phyloP scores from a whole-genome alignment of 2,329 filamentous ascomycete species.

The Colletotrichum siamense region DNA sequence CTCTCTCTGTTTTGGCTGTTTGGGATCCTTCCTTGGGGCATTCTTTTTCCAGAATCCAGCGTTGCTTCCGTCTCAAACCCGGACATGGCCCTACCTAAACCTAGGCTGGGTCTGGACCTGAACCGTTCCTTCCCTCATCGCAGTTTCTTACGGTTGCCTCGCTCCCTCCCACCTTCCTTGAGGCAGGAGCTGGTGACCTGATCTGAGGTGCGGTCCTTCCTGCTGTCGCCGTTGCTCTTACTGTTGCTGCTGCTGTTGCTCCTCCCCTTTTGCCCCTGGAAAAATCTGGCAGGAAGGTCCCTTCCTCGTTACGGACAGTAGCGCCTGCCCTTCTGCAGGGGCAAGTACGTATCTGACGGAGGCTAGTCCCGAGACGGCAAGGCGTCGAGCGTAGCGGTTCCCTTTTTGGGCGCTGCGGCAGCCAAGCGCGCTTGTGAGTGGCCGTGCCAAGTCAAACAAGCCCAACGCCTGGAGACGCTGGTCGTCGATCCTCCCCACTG shows the following conservation, averaged over 20 bases:
- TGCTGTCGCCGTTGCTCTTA: background rate
- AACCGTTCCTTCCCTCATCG: background rate
- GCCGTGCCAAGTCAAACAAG: constrained; percentile 22
- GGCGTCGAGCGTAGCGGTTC: constrained; percentile 13
- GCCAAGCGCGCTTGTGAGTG: constrained; percentile 16
- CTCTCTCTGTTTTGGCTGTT: background rate
- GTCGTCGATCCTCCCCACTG: constrained; percentile 12
- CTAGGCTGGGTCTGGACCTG: background rate
- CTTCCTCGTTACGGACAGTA: background rate
- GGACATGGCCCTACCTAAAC: background rate
- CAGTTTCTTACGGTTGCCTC: background rate
- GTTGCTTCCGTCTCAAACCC: background rate
- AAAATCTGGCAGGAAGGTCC: background rate
- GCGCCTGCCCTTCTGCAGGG: background rate
- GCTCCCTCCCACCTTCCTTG: background rate
- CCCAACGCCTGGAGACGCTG: constrained; percentile 1
- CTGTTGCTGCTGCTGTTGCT: background rate
- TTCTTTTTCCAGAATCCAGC: background rate
- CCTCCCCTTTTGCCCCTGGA: background rate
- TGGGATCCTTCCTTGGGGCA: background rate
- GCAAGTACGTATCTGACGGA: background rate
- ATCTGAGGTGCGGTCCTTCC: background rate
- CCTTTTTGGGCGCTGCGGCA: constrained; percentile 10
- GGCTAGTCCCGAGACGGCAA: background rate
- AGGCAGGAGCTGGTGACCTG: background rate